Percentiles rank a stretch among this genome's conserved stretches.
Evolutionary conservation across 345 rosid species (phyloP).

Genomic region (Hibiscus syriacus): DNA sequence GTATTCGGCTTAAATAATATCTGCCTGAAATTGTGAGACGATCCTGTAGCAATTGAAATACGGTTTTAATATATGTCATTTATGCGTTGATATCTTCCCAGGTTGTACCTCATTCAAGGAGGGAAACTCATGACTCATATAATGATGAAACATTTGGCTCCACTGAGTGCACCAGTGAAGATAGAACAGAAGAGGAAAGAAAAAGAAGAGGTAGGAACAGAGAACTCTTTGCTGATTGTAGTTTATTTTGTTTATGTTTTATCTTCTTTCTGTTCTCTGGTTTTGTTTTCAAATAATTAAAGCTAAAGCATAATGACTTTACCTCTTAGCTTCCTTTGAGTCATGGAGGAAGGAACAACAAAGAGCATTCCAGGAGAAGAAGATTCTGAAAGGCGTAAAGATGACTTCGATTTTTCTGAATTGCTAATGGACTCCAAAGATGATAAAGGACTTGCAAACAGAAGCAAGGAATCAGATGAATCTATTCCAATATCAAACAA

Average conservation of each 20-base stretch:
- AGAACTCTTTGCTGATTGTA: conserved; percentile 5
- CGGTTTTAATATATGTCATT: background rate
- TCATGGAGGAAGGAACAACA: conserved; percentile 93
- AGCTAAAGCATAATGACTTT: conserved; percentile 20
- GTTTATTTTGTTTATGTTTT: background rate
- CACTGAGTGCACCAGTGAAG: conserved; percentile 62
- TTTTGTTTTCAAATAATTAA: conserved; percentile 12
- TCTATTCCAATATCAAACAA: conserved; percentile 17
- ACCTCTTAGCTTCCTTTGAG: conserved; percentile 74
- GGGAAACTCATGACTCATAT: conserved; percentile 58
- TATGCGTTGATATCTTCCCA: conserved; percentile 24
- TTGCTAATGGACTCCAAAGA: conserved; percentile 58
- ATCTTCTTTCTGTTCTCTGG: conserved; percentile 8
- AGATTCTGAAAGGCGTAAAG: conserved; percentile 47
- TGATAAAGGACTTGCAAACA: conserved; percentile 39
- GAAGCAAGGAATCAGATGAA: conserved; percentile 29
- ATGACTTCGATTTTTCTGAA: conserved; percentile 54
- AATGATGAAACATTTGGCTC: conserved; percentile 98
- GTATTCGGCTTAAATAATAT: background rate
- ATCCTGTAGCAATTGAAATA: background rate
- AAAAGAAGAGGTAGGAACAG: conserved; percentile 74
- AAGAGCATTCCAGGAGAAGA: conserved; percentile 72
- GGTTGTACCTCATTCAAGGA: conserved; percentile 65
- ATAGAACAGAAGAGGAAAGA: conserved; percentile 92
- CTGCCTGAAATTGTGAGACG: background rate